Evolutionary conservation across 2,329 filamentous ascomycete species (phyloP), one percentile per base, ranked within the genome.

Genomic region (Diplodia scrobiculata): DNA sequence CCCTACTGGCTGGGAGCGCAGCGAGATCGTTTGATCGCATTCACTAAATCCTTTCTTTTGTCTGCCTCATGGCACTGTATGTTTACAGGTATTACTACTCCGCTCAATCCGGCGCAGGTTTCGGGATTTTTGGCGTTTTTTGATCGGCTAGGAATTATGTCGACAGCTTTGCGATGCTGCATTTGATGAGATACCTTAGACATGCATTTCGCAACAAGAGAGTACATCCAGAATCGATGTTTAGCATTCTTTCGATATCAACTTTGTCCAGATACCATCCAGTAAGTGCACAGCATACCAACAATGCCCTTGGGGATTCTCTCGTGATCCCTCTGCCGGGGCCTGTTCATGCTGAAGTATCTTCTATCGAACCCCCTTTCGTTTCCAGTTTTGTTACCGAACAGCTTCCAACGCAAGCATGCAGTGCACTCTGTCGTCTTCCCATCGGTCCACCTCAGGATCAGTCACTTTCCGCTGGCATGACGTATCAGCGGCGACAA

Each of bases 1-100:
- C 75, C 84, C 89, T 0, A 83, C 83, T 0, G 95, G 95, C 0
- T 99, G 91, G 85, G 92, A 97, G 75, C 83, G 94, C 32, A 79
- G 87, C 2, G 94, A 99, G 2, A 34, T 66, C 10, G 21, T 63
- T 87, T 96, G 45, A 86, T 95, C 5, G 38, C 9, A n/a, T 34
- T 32, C 6, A 0, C 41, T 19, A 45, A 19, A 50, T 13, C 51
- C 17, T 25, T 9, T 25, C 29, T 6, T 6, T 29, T 65, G 45
- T 50, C 25, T 65, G 45, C 36, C 25, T 2, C n/a, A 19, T 4
- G 21, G 19, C 27, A 54, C 9, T 45, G 19, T 36, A 25, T 21
- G 21, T 10, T 36, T 10, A 36, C 34, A 13, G 50, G 41, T 66
- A 51, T 36, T 29, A 60, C 25, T 51, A 45, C 48, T 45, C 52